phyloP scores from a whole-genome alignment of 2,329 filamentous ascomycete species.

The Paradendryphiella salina region DNA sequence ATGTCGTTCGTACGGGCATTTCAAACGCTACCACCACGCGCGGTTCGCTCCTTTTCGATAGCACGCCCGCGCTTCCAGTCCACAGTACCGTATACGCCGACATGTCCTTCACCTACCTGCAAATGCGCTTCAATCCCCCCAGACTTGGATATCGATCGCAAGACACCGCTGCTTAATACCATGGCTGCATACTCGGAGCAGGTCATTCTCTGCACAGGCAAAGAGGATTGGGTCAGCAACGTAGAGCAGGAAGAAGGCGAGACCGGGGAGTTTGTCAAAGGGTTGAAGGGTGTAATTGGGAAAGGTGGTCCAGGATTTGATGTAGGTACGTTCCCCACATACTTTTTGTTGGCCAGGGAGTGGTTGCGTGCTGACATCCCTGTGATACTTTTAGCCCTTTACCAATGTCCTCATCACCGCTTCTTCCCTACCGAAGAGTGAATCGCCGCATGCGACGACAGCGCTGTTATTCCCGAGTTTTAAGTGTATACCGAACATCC shows the following conservation, averaged over 20 bases:
- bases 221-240: slow-evolving; percentile 76
- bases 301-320: slow-evolving; percentile 51
- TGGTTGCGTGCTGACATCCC: background rate
- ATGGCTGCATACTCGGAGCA: slow-evolving; percentile 81
- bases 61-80: slow-evolving; percentile 9
- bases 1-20: slow-evolving; percentile 7
- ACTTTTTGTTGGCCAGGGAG: background rate
- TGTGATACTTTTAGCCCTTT: slow-evolving; percentile 64
- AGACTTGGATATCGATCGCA: slow-evolving; percentile 74
- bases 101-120: slow-evolving; percentile 77
- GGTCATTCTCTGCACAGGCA: slow-evolving; percentile 79
- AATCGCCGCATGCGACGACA: slow-evolving; percentile 49
- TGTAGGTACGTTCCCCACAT: slow-evolving; percentile 44
- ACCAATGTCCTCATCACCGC: slow-evolving; percentile 79
- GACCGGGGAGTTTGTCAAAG: slow-evolving; percentile 61
- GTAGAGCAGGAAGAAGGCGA: slow-evolving; percentile 77
- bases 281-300: slow-evolving; percentile 63
- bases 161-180: slow-evolving; percentile 70
- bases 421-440: slow-evolving; percentile 62
- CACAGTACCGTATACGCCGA: slow-evolving; percentile 29
- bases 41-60: slow-evolving; percentile 12
- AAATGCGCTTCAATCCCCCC: slow-evolving; percentile 68
- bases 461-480: slow-evolving; percentile 79
- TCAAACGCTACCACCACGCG: background rate
- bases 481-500: slow-evolving; percentile 74